Evolutionary conservation across 306 rosid genomes (phyloP), one percentile per base, ranked within the genome.

Genomic region (Elaeagnus macrophylla): DNA sequence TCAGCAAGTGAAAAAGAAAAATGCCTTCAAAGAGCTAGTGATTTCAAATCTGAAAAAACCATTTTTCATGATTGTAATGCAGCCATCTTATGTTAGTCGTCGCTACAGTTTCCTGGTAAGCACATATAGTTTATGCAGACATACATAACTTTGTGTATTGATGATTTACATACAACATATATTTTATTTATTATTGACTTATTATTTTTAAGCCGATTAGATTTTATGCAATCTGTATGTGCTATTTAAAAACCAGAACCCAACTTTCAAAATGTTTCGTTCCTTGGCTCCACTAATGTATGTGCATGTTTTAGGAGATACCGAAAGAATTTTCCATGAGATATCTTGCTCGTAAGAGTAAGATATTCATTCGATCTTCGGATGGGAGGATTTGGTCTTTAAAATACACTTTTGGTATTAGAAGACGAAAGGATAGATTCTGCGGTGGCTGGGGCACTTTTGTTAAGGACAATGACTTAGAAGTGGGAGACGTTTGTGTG

Each of bases 401-500:
- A 16, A 6, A 39, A 6, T 65, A 39, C 42, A 40, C 8, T 17
- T 20, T 37, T 45, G 10, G 10, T 8, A 10, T 3, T 3, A 9
- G 25, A 32, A 25, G 9, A 10, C 11, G 4, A 20, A 15, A 15
- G 2, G 50, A 19, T 1, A 32, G 12, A 5, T n/a, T 60, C 52
- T 37, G 6, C n/a, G 0, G 15, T 39, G 81, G 83, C 16, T 83
- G 85, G 85, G 56, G 8, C n/a, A 12, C 1, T 15, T 79, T 82
- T 66, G 59, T 18, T 3, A 8, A 19, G 38, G 72, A 60, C 10
- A 69, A 65, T 60, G 9, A 17, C 2, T 63, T 60, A 61, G 48
- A 60, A 65, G 15, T n/a, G 1, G 79, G 72, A 1, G 69, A 65
- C 60, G 39, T 70, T n/a, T 62, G 72, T 16, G 54, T 59, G 1